phyloP scores from a whole-genome alignment of 441 rosid species.

The Jatropha podagrica region DNA sequence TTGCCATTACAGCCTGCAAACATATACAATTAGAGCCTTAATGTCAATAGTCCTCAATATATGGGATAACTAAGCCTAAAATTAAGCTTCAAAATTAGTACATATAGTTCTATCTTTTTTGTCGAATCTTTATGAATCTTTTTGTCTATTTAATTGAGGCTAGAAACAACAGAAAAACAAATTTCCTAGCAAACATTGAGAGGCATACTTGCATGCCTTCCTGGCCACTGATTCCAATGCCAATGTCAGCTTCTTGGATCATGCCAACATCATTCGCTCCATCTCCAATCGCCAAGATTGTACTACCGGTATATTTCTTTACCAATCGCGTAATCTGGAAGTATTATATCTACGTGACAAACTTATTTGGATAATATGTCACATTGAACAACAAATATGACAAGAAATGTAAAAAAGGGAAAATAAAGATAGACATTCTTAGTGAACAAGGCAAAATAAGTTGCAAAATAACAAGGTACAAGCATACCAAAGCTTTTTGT shows the following conservation, averaged over 20 bases:
- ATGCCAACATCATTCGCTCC: constrained; percentile 88
- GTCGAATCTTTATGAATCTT: too few species aligned
- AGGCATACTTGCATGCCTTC: constrained; percentile 68
- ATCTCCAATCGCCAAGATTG: constrained; percentile 70
- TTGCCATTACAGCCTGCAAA: constrained; percentile 76
- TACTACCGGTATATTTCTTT: constrained; percentile 54
- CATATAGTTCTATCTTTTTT: too few species aligned
- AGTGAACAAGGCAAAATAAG: neutral
- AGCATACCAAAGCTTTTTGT: constrained; percentile 64
- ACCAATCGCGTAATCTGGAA: constrained; percentile 61
- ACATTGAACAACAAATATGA: neutral
- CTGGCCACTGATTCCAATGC: constrained; percentile 73
- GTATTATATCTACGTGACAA: neutral
- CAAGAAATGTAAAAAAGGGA: neutral
- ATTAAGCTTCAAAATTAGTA: too few species aligned
- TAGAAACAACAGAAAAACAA: neutral
- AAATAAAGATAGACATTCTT: neutral
- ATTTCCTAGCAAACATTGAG: neutral
- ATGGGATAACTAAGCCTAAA: neutral
- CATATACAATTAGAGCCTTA: too few species aligned
- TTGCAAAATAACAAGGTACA: neutral
- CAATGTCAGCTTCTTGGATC: constrained; percentile 90
- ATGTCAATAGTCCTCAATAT: too few species aligned
- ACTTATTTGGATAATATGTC: neutral
- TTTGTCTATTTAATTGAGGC: too few species aligned